Conservation (phyloP, 164 flowering plant species). For the Vitis riparia region DNA sequence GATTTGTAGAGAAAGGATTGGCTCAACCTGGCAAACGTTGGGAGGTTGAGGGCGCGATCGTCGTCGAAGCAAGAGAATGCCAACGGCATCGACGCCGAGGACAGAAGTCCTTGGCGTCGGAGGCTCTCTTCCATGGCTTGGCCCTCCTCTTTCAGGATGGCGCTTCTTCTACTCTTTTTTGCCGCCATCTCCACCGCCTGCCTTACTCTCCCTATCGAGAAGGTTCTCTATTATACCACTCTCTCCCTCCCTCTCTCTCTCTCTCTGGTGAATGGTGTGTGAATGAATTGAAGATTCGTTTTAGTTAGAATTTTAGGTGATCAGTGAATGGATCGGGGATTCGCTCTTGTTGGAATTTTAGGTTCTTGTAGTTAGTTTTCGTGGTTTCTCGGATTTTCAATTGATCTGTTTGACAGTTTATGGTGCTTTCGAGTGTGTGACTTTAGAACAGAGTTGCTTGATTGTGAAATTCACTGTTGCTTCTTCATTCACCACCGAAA, state of each 20-base stretch:
- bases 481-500: too few relatives aligned
- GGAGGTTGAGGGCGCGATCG: slow-evolving; percentile 30
- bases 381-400: not conserved
- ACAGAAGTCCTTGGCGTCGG: slow-evolving; percentile 30
- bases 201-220: slow-evolving; percentile 41
- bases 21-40: slow-evolving; percentile 28
- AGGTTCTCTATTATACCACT: slow-evolving; percentile 16
- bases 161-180: slow-evolving; percentile 23
- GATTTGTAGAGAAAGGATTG: not conserved
- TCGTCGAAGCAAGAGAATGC: slow-evolving; percentile 21
- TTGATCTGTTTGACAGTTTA: not conserved
- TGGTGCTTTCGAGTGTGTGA: not conserved
- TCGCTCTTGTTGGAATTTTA: not conserved
- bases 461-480: not conserved
- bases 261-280: too few relatives aligned
- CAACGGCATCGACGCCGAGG: slow-evolving; percentile 16
- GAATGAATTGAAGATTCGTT: too few relatives aligned
- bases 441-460: not conserved
- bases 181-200: slow-evolving; percentile 26
- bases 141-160: slow-evolving; percentile 20
- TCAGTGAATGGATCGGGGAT: too few relatives aligned
- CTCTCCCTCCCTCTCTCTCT: not conserved
- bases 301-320: not conserved
- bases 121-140: slow-evolving; percentile 27
- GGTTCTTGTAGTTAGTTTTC: not conserved